Evolutionary conservation across 2,329 filamentous ascomycete genomes (phyloP), one percentile per base, ranked within the genome.

Genomic region (Monosporascus sp.): DNA sequence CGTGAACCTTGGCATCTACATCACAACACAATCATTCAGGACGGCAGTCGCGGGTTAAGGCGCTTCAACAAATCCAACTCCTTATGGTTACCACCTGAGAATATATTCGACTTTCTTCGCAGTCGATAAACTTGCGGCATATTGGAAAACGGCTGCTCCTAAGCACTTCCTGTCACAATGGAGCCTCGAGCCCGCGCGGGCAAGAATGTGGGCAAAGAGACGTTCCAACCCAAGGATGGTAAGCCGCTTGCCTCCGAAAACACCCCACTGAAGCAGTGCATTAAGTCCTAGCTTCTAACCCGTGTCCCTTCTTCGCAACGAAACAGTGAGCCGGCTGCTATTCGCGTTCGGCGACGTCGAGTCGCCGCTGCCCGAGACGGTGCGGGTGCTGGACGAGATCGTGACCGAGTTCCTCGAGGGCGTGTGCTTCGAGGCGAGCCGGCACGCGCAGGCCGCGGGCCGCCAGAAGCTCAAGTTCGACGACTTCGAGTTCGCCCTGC

Each of bases 391-490:
- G 49, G 94, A 97, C 76, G 92, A 97, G 74, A 93, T 97, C 62
- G 84, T 96, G 56, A 96, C 92, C 57, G 94, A 97, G 75, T 97
- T 96, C 77, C 90, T 97, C 68, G 90, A 96, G 68, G 90, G 94
- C 69, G 86, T 94, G 51, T 93, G 89, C 72, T 94, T 96, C 75
- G 87, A 90, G 67, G 93, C 94, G 4, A 90, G 91, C 5, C 84
- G 89, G 45, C 86, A 87, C 50, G 94, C 94, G 1, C 85, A 89
- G 69, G 90, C 96, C 71, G 85, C 89, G 2, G 88, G 91, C 0
- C 88, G 94, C 2, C 90, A 96, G 65, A 99, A 99, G 74, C 91
- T 99, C 73, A 99, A 99, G 71, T 89, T 96, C 65, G 93, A 97
- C 65, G 94, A 99, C 72, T 96, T 99, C 74, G 91, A 95, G 66